phyloP scores from a whole-genome alignment of 2,329 filamentous ascomycete species.

The Penicillium paneum region DNA sequence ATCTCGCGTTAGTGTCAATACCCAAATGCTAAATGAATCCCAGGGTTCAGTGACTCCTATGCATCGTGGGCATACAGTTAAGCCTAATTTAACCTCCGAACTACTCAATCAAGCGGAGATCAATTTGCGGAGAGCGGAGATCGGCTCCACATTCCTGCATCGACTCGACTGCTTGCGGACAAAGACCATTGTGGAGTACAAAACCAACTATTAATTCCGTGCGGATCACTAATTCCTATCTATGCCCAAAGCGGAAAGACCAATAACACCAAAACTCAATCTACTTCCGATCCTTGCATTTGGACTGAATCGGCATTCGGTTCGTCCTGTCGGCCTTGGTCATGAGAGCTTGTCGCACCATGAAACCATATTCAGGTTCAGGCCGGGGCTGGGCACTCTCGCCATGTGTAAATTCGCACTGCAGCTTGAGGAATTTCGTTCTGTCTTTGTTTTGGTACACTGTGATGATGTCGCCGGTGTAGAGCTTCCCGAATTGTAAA shows the following conservation, averaged over 20 bases:
- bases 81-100: neutral
- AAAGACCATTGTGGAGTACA: conserved; percentile 7
- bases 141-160: neutral
- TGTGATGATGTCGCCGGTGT: conserved; percentile 72
- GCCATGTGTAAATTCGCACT: conserved; percentile 48
- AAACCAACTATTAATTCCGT: conserved; percentile 5
- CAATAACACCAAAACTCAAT: neutral
- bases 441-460: conserved; percentile 57
- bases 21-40: neutral
- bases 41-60: too few relatives aligned
- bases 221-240: conserved; percentile 11
- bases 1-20: neutral
- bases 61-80: neutral
- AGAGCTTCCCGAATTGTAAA: conserved; percentile 62
- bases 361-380: conserved; percentile 40
- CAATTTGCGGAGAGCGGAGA: neutral
- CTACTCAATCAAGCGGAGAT: neutral
- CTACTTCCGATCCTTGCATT: conserved; percentile 12
- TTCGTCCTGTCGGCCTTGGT: conserved; percentile 29
- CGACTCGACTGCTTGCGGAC: conserved; percentile 18
- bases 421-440: conserved; percentile 41
- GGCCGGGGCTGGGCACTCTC: conserved; percentile 44
- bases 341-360: conserved; percentile 38
- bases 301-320: conserved; percentile 20
- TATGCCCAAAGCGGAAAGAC: conserved; percentile 14